Conservation (phyloP, 345 rosid species). For the Gossypium rotundifolium region DNA sequence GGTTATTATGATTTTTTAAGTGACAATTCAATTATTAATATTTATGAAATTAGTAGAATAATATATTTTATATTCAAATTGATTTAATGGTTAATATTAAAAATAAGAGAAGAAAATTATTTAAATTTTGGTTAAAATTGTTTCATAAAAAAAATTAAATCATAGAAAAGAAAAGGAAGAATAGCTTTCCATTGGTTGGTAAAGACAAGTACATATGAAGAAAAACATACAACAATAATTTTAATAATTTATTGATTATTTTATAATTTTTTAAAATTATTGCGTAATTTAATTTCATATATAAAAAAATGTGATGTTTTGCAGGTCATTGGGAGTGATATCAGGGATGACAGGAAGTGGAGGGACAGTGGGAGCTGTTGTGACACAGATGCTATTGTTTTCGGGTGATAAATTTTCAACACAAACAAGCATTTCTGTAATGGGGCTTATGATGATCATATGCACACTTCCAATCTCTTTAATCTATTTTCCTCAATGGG, state of each 20-base stretch:
- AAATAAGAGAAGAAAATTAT: rapidly evolving
- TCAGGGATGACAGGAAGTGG: slow-evolving; percentile 87
- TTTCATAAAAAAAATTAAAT: no score
- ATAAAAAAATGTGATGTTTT: not conserved
- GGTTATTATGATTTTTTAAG: not conserved
- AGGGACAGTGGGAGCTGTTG: slow-evolving; percentile 73
- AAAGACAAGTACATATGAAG: rapidly evolving
- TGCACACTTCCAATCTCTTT: slow-evolving; percentile 45
- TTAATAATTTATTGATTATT: no score
- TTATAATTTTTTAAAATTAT: no score
- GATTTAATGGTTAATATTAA: no score
- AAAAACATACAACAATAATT: no score
- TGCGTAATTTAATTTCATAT: no score
- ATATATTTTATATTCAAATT: rapidly evolving
- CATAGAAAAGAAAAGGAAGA: rapidly evolving
- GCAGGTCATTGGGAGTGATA: slow-evolving; percentile 79
- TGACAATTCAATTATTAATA: rapidly evolving
- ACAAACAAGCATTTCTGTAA: slow-evolving; percentile 71
- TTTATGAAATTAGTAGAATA: rapidly evolving
- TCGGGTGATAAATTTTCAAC: slow-evolving; percentile 45
- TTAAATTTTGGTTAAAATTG: rapidly evolving
- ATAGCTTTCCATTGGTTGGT: rapidly evolving
- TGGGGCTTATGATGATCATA: slow-evolving; percentile 66
- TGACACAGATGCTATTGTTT: slow-evolving; percentile 56
- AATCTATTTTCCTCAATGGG: slow-evolving; percentile 54